Percentiles rank a stretch among this genome's conserved stretches.
phyloP scores from a whole-genome alignment of 352 stramenopile species.

The Globisporangium ultimum region DNA sequence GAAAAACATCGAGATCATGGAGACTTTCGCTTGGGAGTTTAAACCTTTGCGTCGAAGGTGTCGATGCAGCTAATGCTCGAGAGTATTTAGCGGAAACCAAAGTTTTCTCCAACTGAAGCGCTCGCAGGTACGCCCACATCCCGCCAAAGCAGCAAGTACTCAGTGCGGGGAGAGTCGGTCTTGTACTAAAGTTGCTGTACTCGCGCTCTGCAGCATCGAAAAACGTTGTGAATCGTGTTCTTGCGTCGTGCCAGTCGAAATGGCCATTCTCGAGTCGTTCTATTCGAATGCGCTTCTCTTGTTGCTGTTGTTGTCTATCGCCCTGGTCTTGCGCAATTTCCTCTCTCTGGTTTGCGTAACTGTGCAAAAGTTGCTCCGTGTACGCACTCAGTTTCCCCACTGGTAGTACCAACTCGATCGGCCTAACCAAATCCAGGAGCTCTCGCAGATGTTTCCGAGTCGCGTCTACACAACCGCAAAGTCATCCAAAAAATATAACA shows the following conservation, averaged over 20 bases:
- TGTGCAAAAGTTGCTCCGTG: conserved; percentile 35
- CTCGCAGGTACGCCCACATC: conserved; percentile 27
- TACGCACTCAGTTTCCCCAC: conserved; percentile 29
- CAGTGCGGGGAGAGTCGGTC: conserved; percentile 19
- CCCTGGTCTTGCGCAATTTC: neutral
- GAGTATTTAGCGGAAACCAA: conserved; percentile 26
- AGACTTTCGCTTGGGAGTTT: conserved; percentile 22
- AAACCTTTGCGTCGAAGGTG: conserved; percentile 12
- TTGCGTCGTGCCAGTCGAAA: conserved; percentile 19
- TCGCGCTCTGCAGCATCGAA: conserved; percentile 10
- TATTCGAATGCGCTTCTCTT: conserved; percentile 18
- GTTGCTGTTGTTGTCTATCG: conserved; percentile 1
- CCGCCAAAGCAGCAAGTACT: conserved; percentile 29
- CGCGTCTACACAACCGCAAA: conserved; percentile 16
- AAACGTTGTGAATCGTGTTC: neutral
- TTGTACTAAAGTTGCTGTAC: conserved; percentile 4
- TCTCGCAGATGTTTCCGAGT: conserved; percentile 22
- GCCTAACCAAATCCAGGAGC: conserved; percentile 25
- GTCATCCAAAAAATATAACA: too few species aligned
- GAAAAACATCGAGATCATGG: conserved; percentile 35
- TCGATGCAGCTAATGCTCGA: conserved; percentile 8
- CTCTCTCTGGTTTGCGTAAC: conserved; percentile 15
- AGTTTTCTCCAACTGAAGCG: conserved; percentile 20
- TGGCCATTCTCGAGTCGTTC: conserved; percentile 21
- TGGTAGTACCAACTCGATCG: conserved; percentile 44